These are phyloP conservation scores for Sergeia podlipaevii DNA, from an alignment of 208 protist genomes.

Conservation along the genomic window DNA sequence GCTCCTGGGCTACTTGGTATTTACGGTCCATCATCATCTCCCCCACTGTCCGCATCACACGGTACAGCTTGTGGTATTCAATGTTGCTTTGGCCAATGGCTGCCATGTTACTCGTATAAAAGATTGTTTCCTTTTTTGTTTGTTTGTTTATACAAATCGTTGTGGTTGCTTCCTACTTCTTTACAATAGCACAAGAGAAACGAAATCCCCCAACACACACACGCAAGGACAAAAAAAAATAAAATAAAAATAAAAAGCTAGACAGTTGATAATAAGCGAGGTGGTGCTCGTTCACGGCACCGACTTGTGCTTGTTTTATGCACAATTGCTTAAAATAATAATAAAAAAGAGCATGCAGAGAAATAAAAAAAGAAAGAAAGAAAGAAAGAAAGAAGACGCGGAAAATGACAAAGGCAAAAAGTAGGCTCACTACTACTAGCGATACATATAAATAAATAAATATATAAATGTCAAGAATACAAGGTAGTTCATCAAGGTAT, in stretches of 20 bases:
- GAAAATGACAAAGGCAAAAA: too few relatives aligned
- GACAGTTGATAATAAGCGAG: too few relatives aligned
- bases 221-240: background rate
- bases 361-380: slow-evolving; percentile 11
- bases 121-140: slow-evolving; percentile 7
- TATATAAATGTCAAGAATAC: slow-evolving; percentile 2
- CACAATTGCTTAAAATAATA: background rate
- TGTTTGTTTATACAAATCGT: background rate
- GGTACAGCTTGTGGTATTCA: slow-evolving; percentile 71
- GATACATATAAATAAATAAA: slow-evolving; percentile 1
- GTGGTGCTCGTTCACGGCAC: too few relatives aligned
- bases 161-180: too few relatives aligned
- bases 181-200: too few relatives aligned
- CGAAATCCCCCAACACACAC: background rate
- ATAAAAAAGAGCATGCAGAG: slow-evolving; percentile 10
- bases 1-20: slow-evolving; percentile 53
- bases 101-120: slow-evolving; percentile 25
- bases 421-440: too few relatives aligned
- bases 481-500: background rate
- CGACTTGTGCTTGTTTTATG: too few relatives aligned
- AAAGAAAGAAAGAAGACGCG: background rate
- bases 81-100: slow-evolving; percentile 73
- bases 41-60: slow-evolving; percentile 69
- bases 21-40: slow-evolving; percentile 86
- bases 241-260: background rate